These are phyloP conservation scores for Curvularia eragrostidis DNA, from an alignment of 2,329 filamentous ascomycete species.

Conservation along the genomic window DNA sequence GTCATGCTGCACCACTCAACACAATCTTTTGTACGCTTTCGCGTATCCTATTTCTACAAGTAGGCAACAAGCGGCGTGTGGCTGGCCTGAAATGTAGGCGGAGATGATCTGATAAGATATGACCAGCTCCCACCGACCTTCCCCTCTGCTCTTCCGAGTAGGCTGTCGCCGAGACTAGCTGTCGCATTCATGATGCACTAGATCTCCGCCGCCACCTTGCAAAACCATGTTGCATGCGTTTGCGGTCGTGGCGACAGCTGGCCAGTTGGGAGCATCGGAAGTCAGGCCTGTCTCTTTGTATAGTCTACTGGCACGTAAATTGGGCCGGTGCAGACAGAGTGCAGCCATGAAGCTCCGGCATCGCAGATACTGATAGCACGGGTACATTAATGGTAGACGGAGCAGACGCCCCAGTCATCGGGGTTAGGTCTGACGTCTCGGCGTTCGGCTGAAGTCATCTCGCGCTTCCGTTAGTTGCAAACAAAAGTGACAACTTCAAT, in stretches of 20 bases:
- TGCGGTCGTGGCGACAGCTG: not conserved
- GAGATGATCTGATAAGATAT: conserved; percentile 44
- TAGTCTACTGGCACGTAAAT: not conserved
- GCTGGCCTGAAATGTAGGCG: conserved; percentile 15
- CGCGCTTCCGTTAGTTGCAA: conserved; percentile 36
- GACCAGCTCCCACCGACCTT: conserved; percentile 15
- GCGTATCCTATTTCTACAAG: not conserved
- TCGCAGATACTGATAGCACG: conserved; percentile 18
- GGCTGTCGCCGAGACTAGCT: conserved; percentile 25
- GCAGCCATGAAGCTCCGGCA: conserved; percentile 2
- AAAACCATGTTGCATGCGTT: conserved; percentile 1
- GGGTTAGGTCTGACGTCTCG: conserved; percentile 33
- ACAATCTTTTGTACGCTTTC: conserved; percentile 3
- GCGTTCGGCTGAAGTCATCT: conserved; percentile 35
- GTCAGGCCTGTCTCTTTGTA: not conserved
- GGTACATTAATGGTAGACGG: conserved; percentile 7
- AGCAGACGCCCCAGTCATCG: conserved; percentile 10
- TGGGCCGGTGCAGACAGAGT: not conserved
- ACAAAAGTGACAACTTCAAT: conserved; percentile 37
- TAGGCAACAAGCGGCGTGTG: conserved; percentile 1
- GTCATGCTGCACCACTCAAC: conserved; percentile 5
- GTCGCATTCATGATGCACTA: conserved; percentile 20
- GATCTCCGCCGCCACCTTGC: conserved; percentile 17
- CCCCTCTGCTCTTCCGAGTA: conserved; percentile 24
- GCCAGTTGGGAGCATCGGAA: not conserved